These are phyloP conservation scores for Penicillium palitans DNA, from an alignment of 2,329 filamentous ascomycete genomes.

Conservation along the genomic window DNA sequence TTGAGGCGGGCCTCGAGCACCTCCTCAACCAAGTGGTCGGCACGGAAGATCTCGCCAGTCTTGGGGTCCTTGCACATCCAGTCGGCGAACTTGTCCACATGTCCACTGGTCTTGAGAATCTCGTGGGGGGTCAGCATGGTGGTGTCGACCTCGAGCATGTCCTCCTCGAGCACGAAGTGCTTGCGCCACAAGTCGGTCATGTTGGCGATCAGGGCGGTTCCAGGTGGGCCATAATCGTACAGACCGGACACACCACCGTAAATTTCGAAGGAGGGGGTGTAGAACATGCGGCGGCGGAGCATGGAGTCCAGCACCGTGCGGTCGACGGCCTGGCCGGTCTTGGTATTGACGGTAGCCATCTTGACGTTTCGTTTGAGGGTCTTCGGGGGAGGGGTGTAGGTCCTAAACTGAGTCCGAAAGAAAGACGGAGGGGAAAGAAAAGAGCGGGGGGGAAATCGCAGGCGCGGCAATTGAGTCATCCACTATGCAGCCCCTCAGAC, in stretches of 20 bases:
- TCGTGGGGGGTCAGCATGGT: constrained; percentile 90
- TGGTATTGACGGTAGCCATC: constrained; percentile 69
- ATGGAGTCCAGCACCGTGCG: constrained; percentile 77
- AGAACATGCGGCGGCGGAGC: constrained; percentile 86
- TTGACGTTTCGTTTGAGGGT: constrained; percentile 37
- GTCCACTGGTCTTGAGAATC: constrained; percentile 91
- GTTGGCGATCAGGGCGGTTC: constrained; percentile 81
- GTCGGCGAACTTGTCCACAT: constrained; percentile 97
- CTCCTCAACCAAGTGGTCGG: constrained; percentile 95
- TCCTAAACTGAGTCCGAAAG: constrained; percentile 34
- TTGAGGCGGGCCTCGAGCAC: constrained; percentile 84
- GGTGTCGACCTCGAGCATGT: constrained; percentile 94
- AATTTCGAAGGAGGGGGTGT: constrained; percentile 93
- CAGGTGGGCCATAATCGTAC: constrained; percentile 90
- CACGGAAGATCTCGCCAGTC: constrained; percentile 92
- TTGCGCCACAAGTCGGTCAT: constrained; percentile 88
- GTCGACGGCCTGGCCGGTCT: constrained; percentile 88
- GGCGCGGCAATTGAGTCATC: constrained; percentile 43
- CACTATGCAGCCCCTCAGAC: constrained; percentile 29
- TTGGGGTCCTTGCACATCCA: constrained; percentile 99
- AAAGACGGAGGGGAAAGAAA: constrained; percentile 39
- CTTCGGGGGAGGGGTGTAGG: constrained; percentile 43
- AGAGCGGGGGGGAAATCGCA: constrained; percentile 35
- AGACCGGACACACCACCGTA: constrained; percentile 87
- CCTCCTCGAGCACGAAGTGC: constrained; percentile 89